Percentiles rank a stretch among this genome's conserved stretches.
Conservation (phyloP, 768 basidiomycete genomes). For the Termitomyces eurrhizus region DNA sequence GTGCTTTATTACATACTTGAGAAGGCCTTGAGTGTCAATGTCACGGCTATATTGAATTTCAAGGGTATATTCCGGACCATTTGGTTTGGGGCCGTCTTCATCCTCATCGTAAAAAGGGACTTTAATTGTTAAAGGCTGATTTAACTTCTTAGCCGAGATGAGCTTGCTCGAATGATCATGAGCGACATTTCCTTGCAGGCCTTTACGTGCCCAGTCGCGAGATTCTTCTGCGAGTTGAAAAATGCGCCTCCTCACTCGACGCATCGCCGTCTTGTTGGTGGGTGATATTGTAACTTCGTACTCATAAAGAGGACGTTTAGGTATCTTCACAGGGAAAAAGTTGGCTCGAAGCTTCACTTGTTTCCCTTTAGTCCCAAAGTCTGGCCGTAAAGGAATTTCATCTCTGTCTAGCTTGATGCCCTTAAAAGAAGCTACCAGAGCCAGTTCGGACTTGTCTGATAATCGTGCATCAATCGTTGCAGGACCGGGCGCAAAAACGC, state of each 20-base stretch:
- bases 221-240: conserved; percentile 59
- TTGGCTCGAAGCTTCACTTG: conserved; percentile 57
- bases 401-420: conserved; percentile 26
- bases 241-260: conserved; percentile 53
- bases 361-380: conserved; percentile 49
- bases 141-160: conserved; percentile 42
- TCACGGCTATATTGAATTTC: conserved; percentile 37
- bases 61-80: conserved; percentile 44
- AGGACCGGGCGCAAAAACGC: conserved; percentile 39
- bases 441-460: conserved; percentile 34
- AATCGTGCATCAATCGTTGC: conserved; percentile 42
- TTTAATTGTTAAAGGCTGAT: conserved; percentile 39
- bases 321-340: conserved; percentile 58
- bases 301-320: conserved; percentile 49
- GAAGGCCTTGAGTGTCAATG: conserved; percentile 51
- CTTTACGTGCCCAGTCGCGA: conserved; percentile 44
- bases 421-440: conserved; percentile 35
- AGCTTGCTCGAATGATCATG: conserved; percentile 54
- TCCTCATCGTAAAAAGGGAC: conserved; percentile 50
- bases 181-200: conserved; percentile 47
- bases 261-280: conserved; percentile 42
- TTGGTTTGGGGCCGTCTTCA: conserved; percentile 40
- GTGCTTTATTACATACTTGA: conserved; percentile 27
- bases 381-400: conserved; percentile 56
- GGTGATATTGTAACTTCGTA: conserved; percentile 59